Evolutionary conservation across 2,329 filamentous ascomycete genomes (phyloP).

Genomic region (Trichoderma cornu-damae): DNA sequence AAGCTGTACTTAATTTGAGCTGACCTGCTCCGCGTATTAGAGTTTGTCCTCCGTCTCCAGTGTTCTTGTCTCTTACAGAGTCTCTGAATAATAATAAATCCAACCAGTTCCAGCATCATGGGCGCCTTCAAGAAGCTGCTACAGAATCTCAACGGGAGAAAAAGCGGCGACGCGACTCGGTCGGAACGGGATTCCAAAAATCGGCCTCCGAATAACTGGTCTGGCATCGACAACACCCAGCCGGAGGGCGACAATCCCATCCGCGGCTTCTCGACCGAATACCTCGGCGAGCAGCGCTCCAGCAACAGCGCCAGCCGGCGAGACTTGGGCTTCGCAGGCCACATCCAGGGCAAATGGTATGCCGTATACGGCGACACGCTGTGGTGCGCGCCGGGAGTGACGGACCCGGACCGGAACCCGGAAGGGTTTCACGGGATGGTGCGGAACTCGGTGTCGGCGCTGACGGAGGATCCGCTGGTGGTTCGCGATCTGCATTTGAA

Average conservation of each 20-base stretch:
- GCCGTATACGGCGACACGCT: conserved; percentile 32
- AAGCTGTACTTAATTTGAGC: background rate
- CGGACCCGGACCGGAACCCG: conserved; percentile 27
- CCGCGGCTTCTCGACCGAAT: conserved; percentile 26
- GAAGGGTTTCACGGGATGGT: conserved; percentile 39
- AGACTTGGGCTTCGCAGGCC: conserved; percentile 36
- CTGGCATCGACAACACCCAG: conserved; percentile 35
- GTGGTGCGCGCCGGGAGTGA: conserved; percentile 34
- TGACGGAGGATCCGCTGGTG: conserved; percentile 33
- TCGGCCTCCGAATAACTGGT: background rate
- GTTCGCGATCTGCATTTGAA: conserved; percentile 36
- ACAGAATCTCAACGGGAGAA: background rate
- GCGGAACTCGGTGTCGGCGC: conserved; percentile 33
- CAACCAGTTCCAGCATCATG: background rate
- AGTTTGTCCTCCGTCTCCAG: too few relatives aligned
- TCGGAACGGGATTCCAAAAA: background rate
- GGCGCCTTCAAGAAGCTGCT: conserved; percentile 5
- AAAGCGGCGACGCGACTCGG: background rate
- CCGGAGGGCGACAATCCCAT: conserved; percentile 34
- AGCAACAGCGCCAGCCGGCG: conserved; percentile 36
- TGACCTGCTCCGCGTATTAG: too few relatives aligned
- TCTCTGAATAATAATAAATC: background rate
- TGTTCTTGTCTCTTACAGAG: background rate
- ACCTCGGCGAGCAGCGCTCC: conserved; percentile 35
- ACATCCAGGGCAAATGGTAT: conserved; percentile 36